Evolutionary conservation across 2,329 filamentous ascomycete genomes (phyloP).

Genomic region (Westerdykella aurantiaca): DNA sequence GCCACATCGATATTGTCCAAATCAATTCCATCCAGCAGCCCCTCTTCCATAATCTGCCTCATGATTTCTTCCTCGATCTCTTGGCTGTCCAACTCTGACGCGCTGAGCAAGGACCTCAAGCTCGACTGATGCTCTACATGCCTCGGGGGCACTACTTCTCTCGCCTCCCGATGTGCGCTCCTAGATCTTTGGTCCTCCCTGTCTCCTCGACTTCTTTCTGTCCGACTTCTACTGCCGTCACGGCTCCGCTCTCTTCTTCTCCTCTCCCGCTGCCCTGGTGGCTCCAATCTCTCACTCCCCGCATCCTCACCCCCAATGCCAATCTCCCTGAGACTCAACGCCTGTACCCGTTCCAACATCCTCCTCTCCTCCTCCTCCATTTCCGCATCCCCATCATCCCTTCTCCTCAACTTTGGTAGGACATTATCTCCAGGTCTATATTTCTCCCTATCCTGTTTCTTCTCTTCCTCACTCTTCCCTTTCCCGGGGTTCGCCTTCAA

Average conservation of each 20-base stretch:
- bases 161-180: conserved; percentile 16
- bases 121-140: conserved; percentile 87
- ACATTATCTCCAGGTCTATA: conserved; percentile 82
- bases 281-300: conserved; percentile 25
- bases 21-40: conserved; percentile 80
- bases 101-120: conserved; percentile 74
- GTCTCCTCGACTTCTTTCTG: conserved; percentile 7
- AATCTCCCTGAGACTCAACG: conserved; percentile 66
- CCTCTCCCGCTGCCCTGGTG: conserved; percentile 20
- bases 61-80: conserved; percentile 86
- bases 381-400: conserved; percentile 38
- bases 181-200: conserved; percentile 18
- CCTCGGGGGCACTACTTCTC: conserved; percentile 36
- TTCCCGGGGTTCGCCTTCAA: conserved; percentile 72
- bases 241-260: conserved; percentile 34
- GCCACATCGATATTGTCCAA: conserved; percentile 77
- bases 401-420: conserved; percentile 54
- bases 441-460: conserved; percentile 64
- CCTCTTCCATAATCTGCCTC: conserved; percentile 81
- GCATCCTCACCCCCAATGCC: conserved; percentile 47
- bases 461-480: conserved; percentile 64
- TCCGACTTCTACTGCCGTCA: conserved; percentile 33
- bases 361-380: conserved; percentile 63
- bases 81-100: conserved; percentile 67
- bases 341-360: conserved; percentile 64